A percentile compares a stretch with the other conserved stretches of the same genome.
These are phyloP conservation scores for Nigrospora osmanthi DNA, from an alignment of 2,329 filamentous ascomycete species.

Conservation along the genomic window DNA sequence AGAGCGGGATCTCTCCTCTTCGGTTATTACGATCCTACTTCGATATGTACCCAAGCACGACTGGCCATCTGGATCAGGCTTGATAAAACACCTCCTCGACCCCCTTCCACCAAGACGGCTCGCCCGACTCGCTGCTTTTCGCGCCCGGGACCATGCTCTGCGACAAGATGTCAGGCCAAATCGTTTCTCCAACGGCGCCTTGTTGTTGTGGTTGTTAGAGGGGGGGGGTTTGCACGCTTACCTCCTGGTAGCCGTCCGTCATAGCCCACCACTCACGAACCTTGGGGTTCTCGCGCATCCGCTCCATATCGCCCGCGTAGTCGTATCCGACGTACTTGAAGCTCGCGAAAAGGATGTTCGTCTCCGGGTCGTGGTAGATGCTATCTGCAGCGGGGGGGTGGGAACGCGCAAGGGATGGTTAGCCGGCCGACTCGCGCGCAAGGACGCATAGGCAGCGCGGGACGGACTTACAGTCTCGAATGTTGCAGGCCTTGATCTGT, in stretches of 20 bases:
- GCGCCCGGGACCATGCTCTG: constrained; percentile 47
- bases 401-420: neutral
- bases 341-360: constrained; percentile 60
- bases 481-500: constrained; percentile 69
- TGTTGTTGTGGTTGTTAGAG: too few relatives aligned
- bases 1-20: too few relatives aligned
- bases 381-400: constrained; percentile 55
- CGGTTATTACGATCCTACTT: too few relatives aligned
- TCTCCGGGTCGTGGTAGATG: constrained; percentile 60
- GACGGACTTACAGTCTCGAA: constrained; percentile 56
- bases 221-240: constrained; percentile 7
- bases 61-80: constrained; percentile 24
- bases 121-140: constrained; percentile 48
- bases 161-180: constrained; percentile 1
- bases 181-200: neutral
- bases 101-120: constrained; percentile 61
- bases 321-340: constrained; percentile 75
- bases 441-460: neutral
- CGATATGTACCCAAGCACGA: too few relatives aligned
- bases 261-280: constrained; percentile 75
- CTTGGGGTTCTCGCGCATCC: constrained; percentile 64
- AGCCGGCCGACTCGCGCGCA: neutral
- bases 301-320: constrained; percentile 67
- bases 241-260: constrained; percentile 70
- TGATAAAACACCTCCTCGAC: constrained; percentile 63